Conservation (phyloP, 345 rosid genomes). For the Trapa bicornis region DNA sequence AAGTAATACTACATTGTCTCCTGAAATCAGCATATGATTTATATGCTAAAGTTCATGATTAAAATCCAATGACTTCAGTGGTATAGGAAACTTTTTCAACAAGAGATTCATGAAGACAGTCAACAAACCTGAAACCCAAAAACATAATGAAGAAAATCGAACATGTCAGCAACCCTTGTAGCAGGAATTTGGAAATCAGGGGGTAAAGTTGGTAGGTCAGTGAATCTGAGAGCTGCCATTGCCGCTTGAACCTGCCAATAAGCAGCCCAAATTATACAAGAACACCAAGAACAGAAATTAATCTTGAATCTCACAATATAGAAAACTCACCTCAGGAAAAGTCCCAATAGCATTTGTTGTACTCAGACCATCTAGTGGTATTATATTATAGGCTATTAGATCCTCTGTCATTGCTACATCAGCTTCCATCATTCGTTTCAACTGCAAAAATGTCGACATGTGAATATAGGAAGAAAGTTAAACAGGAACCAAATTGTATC, state of each 20-base stretch:
- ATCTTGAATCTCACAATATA: conserved; percentile 7
- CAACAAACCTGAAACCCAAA: conserved; percentile 92
- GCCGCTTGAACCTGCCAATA: conserved; percentile 72
- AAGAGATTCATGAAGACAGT: background rate
- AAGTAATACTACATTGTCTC: background rate
- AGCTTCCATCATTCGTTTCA: conserved; percentile 66
- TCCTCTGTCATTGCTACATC: conserved; percentile 96
- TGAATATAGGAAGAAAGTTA: background rate
- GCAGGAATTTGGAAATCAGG: conserved; percentile 55
- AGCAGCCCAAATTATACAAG: conserved; percentile 1
- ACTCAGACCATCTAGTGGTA: conserved; percentile 77
- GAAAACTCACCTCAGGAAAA: conserved; percentile 62
- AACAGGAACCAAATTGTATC: background rate
- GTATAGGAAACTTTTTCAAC: background rate
- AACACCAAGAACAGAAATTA: conserved; percentile 10
- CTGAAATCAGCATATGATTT: background rate
- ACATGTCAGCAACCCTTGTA: conserved; percentile 59
- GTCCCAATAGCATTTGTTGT: conserved; percentile 49
- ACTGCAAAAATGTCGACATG: conserved; percentile 31
- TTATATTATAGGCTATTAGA: conserved; percentile 71
- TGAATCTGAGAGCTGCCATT: conserved; percentile 44
- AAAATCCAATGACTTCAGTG: background rate
- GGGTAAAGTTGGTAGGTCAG: conserved; percentile 63
- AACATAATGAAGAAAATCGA: conserved; percentile 76
- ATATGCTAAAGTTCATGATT: background rate